These are phyloP conservation scores for Schrenkiella parvula DNA, from an alignment of 345 rosid species.

Conservation along the genomic window DNA sequence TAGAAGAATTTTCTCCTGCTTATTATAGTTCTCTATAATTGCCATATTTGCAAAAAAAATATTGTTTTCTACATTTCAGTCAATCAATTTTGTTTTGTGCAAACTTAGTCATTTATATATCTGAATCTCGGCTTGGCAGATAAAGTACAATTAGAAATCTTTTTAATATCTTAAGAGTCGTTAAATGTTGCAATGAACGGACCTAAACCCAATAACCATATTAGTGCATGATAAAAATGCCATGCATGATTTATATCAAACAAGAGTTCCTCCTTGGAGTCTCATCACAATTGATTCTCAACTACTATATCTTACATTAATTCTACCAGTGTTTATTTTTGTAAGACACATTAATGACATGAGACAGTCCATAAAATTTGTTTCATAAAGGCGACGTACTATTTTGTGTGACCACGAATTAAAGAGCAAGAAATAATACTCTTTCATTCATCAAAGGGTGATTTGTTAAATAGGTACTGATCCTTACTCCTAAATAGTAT, in stretches of 20 bases:
- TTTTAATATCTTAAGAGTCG: not conserved
- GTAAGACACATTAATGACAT: conserved; percentile 14
- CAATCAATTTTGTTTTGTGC: too few species aligned
- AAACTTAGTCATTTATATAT: not conserved
- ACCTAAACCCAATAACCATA: not conserved
- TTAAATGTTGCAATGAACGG: not conserved
- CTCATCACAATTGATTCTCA: not conserved
- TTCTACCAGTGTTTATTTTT: conserved; percentile 8
- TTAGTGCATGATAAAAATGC: not conserved
- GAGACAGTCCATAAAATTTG: conserved; percentile 9
- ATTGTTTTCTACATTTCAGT: not conserved
- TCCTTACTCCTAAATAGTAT: not conserved
- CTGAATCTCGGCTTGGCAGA: not conserved
- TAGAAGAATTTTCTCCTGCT: not conserved
- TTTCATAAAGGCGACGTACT: conserved; percentile 7
- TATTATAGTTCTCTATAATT: not conserved
- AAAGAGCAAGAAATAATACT: not conserved
- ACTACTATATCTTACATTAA: not conserved
- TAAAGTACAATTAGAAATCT: not conserved
- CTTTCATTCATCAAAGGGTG: not conserved
- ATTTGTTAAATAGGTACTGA: conserved; percentile 6
- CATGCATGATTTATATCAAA: not conserved
- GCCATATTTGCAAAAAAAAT: not conserved
- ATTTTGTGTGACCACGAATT: conserved; percentile 14
- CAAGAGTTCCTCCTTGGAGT: not conserved